Evolutionary conservation across 805 yeast species (phyloP).

Genomic region (Tetrapisispora phaffii): DNA sequence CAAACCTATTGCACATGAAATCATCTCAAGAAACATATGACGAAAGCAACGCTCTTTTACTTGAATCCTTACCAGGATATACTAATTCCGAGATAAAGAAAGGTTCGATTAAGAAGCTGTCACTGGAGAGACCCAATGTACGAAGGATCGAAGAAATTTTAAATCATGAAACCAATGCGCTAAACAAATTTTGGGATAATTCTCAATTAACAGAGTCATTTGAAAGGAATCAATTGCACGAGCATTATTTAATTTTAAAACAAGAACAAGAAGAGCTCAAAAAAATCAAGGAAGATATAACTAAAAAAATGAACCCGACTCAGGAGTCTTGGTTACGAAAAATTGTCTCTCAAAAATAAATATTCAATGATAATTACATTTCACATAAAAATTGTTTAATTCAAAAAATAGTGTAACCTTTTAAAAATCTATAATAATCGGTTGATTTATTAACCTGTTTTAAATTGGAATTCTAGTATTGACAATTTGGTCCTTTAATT

Average conservation of each 20-base stretch:
- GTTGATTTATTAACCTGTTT: too few relatives aligned
- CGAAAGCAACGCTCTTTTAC: not conserved
- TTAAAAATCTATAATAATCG: not conserved
- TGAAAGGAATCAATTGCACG: slow-evolving; percentile 16
- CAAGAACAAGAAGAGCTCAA: slow-evolving; percentile 6
- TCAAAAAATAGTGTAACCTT: not conserved
- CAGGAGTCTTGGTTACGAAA: slow-evolving; percentile 1
- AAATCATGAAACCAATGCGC: slow-evolving; percentile 12
- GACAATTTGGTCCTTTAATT: slow-evolving; percentile 62
- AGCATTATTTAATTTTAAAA: slow-evolving; percentile 14
- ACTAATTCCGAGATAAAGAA: slow-evolving; percentile 8
- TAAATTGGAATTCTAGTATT: slow-evolving; percentile 33
- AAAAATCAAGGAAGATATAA: slow-evolving; percentile 4
- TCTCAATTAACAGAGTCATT: slow-evolving; percentile 13
- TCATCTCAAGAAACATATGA: not conserved
- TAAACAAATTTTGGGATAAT: slow-evolving; percentile 15
- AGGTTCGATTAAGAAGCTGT: not conserved
- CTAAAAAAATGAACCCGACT: not conserved
- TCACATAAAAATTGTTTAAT: not conserved
- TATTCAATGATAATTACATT: not conserved
- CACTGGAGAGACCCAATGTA: slow-evolving; percentile 11
- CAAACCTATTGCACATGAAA: not conserved
- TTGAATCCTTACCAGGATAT: slow-evolving; percentile 11
- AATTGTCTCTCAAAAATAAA: not conserved
- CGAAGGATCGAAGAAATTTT: slow-evolving; percentile 15